Percentiles rank a stretch among this genome's conserved stretches.
Evolutionary conservation across 192 early-diverging fungal genomes (phyloP).

Genomic region (Podila minutissima): DNA sequence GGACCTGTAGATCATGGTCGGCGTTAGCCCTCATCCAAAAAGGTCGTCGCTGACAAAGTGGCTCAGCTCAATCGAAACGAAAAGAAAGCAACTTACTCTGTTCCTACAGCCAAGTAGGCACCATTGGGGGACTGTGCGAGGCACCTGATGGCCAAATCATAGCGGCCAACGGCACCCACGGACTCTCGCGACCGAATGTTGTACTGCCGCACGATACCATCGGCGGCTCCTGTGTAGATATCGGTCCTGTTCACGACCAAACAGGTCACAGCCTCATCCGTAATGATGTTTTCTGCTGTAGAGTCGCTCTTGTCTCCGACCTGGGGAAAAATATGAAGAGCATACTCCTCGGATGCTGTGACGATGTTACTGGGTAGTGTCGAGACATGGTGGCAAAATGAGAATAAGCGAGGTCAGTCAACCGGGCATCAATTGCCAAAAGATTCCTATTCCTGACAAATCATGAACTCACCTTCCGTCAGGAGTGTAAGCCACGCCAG

Average conservation of each 20-base stretch:
- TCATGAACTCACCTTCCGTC: slow-evolving; percentile 36
- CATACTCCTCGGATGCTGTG: slow-evolving; percentile 19
- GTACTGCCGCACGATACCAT: slow-evolving; percentile 26
- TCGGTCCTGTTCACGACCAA: slow-evolving; percentile 14
- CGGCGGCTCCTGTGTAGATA: slow-evolving; percentile 24
- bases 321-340: slow-evolving; percentile 25
- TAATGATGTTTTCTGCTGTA: slow-evolving; percentile 12
- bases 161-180: slow-evolving; percentile 18
- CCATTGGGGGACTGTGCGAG: slow-evolving; percentile 20
- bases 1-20: neutral
- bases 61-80: too few relatives aligned
- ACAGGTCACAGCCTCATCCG: slow-evolving; percentile 14
- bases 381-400: neutral
- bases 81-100: slow-evolving; percentile 23
- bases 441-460: too few relatives aligned
- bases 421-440: too few relatives aligned
- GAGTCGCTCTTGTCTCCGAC: neutral
- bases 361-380: slow-evolving; percentile 3
- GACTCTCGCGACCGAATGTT: neutral
- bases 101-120: slow-evolving; percentile 25
- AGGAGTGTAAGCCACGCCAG: slow-evolving; percentile 18
- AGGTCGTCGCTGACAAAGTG: too few relatives aligned
- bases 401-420: neutral
- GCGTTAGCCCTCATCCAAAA: too few relatives aligned
- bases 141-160: slow-evolving; percentile 27